Percentiles rank a stretch among this genome's conserved stretches.
phyloP scores from a whole-genome alignment of 2,329 filamentous ascomycete genomes.

The Talaromyces sp. region DNA sequence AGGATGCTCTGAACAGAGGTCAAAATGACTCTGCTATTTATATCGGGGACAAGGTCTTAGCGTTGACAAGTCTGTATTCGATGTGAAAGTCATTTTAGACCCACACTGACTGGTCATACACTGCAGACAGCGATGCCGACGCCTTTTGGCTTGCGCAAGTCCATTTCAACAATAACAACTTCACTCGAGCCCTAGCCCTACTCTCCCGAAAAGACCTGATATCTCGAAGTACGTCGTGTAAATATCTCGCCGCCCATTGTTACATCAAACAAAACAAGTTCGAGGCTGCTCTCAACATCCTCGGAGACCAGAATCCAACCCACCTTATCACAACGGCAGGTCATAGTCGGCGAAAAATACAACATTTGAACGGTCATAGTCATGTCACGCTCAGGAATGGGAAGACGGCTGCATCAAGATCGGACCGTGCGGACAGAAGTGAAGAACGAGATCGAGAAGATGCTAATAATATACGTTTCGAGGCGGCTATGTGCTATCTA shows the following conservation, averaged over 20 bases:
- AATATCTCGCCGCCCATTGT: constrained; percentile 90
- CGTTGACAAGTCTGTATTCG: constrained; percentile 71
- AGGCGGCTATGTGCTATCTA: constrained; percentile 96
- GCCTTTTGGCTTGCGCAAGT: constrained; percentile 98
- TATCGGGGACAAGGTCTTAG: constrained; percentile 93
- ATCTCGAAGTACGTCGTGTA: constrained; percentile 75
- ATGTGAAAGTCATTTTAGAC: neutral
- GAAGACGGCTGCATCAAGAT: constrained; percentile 44
- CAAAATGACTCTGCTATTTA: constrained; percentile 97
- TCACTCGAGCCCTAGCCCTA: constrained; percentile 83
- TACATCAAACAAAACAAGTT: constrained; percentile 87
- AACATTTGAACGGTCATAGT: constrained; percentile 57
- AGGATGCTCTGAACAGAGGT: constrained; percentile 91
- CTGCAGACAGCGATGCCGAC: constrained; percentile 80
- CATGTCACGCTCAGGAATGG: constrained; percentile 49
- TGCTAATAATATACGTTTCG: constrained; percentile 72
- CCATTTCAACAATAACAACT: constrained; percentile 93
- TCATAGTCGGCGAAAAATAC: constrained; percentile 66
- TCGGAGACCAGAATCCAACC: constrained; percentile 91
- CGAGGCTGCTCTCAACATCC: constrained; percentile 78
- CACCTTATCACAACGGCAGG: constrained; percentile 69
- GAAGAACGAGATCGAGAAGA: constrained; percentile 67
- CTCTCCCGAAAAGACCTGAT: constrained; percentile 81
- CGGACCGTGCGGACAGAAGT: constrained; percentile 54
- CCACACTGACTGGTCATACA: constrained; percentile 9